phyloP scores from a whole-genome alignment of 306 rosid genomes.

The Citrullus amarus region DNA sequence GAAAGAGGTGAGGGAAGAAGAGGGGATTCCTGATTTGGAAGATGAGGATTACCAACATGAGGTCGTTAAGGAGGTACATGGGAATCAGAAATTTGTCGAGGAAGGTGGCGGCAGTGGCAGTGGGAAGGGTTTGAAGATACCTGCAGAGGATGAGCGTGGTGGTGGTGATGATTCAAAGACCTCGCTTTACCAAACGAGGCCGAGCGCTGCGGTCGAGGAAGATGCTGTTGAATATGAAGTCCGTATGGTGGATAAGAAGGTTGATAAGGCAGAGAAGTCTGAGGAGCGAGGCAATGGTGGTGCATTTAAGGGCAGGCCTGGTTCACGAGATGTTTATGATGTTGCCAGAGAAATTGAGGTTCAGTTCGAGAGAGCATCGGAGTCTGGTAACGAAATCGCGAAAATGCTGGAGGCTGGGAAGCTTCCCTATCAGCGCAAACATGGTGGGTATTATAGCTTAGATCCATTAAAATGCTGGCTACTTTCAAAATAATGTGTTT shows the following conservation, averaged over 20 bases:
- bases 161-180: slow-evolving; percentile 13
- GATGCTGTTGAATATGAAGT: slow-evolving; percentile 46
- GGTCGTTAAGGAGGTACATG: slow-evolving; percentile 75
- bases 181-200: slow-evolving; percentile 32
- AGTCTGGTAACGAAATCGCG: slow-evolving; percentile 56
- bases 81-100: slow-evolving; percentile 37
- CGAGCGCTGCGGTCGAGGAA: slow-evolving; percentile 26
- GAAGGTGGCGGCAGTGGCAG: slow-evolving; percentile 12
- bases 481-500: neutral
- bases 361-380: slow-evolving; percentile 72
- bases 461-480: neutral
- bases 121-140: slow-evolving; percentile 19
- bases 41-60: slow-evolving; percentile 58
- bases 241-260: slow-evolving; percentile 57
- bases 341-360: slow-evolving; percentile 63
- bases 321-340: slow-evolving; percentile 46
- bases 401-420: slow-evolving; percentile 74
- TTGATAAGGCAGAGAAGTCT: slow-evolving; percentile 46
- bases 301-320: slow-evolving; percentile 35
- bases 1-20: slow-evolving; percentile 74
- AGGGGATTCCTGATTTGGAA: slow-evolving; percentile 96
- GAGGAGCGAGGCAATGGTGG: slow-evolving; percentile 35
- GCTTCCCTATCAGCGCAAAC: slow-evolving; percentile 52
- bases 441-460: slow-evolving; percentile 29
- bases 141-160: slow-evolving; percentile 12